phyloP scores from a whole-genome alignment of 2,329 filamentous ascomycete species.

The Hawksworthiomyces lignivorus region DNA sequence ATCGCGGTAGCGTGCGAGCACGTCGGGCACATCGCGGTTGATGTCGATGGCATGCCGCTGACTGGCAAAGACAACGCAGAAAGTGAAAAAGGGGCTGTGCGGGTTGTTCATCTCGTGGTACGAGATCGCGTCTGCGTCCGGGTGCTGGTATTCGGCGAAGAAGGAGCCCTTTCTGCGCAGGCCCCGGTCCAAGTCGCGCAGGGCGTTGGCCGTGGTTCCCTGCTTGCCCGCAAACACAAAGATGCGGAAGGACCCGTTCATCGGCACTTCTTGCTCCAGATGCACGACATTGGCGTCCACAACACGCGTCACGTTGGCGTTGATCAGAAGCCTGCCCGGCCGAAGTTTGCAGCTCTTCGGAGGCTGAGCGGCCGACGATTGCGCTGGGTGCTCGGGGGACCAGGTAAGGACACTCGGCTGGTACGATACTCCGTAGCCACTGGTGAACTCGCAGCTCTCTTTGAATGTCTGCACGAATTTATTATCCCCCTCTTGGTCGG shows the following conservation, averaged over 20 bases:
- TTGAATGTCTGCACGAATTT: constrained; percentile 88
- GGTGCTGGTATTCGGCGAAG: constrained; percentile 56
- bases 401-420: constrained; percentile 77
- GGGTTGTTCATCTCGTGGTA: constrained; percentile 81
- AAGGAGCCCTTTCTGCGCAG: constrained; percentile 63
- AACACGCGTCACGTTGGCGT: constrained; percentile 76
- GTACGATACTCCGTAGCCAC: constrained; percentile 85
- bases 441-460: constrained; percentile 84
- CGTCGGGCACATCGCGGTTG: constrained; percentile 56
- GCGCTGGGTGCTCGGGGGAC: constrained; percentile 63
- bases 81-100: constrained; percentile 72
- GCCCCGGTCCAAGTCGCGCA: constrained; percentile 61
- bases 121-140: constrained; percentile 54
- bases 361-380: constrained; percentile 58
- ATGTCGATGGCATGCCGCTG: constrained; percentile 66
- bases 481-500: constrained; percentile 42
- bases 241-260: constrained; percentile 81
- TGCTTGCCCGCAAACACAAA: constrained; percentile 77
- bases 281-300: constrained; percentile 85
- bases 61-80: constrained; percentile 68
- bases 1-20: constrained; percentile 68
- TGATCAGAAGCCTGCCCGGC: constrained; percentile 68
- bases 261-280: constrained; percentile 79
- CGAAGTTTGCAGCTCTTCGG: constrained; percentile 57
- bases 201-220: constrained; percentile 49